phyloP scores from a whole-genome alignment of 768 basidiomycete species.

The Tricholoma sp. region DNA sequence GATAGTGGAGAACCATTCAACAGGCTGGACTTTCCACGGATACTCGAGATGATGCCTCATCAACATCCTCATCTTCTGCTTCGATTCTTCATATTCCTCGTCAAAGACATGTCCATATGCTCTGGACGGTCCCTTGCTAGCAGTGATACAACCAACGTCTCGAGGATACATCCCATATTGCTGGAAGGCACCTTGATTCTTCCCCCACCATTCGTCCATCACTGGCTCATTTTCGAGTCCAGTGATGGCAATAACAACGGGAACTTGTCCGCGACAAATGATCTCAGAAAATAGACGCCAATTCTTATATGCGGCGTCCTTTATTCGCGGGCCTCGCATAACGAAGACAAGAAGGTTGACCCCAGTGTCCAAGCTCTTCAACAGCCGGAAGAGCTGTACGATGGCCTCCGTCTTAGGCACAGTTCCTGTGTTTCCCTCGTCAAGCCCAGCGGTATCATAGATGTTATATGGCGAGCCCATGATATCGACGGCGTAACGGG shows the following conservation, averaged over 20 bases:
- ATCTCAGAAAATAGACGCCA: conserved; percentile 33
- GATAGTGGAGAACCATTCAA: conserved; percentile 12
- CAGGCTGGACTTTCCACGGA: conserved; percentile 8
- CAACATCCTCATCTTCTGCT: conserved; percentile 13
- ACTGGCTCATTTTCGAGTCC: conserved; percentile 29
- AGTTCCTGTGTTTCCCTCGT: conserved; percentile 24
- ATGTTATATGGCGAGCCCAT: conserved; percentile 19
- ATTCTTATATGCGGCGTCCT: conserved; percentile 27
- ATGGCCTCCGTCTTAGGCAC: conserved; percentile 17
- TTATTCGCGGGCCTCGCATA: conserved; percentile 33
- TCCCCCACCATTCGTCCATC: conserved; percentile 31
- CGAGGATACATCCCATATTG: conserved; percentile 22
- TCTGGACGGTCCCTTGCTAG: conserved; percentile 19
- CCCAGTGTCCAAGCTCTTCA: conserved; percentile 30
- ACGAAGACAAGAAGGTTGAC: conserved; percentile 36
- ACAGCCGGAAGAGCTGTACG: conserved; percentile 20
- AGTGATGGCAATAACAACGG: conserved; percentile 32
- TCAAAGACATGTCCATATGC: conserved; percentile 12
- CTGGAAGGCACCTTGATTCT: conserved; percentile 25
- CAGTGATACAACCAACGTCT: conserved; percentile 35
- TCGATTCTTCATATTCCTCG: conserved; percentile 29
- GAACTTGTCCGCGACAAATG: conserved; percentile 33
- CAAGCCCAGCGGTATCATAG: conserved; percentile 36
- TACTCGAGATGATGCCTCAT: conserved; percentile 8
- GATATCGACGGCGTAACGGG: conserved; percentile 20